Percentiles rank a stretch among this genome's conserved stretches.
phyloP scores from a whole-genome alignment of 2,329 filamentous ascomycete species.

The Tolypocladium guangdongense region DNA sequence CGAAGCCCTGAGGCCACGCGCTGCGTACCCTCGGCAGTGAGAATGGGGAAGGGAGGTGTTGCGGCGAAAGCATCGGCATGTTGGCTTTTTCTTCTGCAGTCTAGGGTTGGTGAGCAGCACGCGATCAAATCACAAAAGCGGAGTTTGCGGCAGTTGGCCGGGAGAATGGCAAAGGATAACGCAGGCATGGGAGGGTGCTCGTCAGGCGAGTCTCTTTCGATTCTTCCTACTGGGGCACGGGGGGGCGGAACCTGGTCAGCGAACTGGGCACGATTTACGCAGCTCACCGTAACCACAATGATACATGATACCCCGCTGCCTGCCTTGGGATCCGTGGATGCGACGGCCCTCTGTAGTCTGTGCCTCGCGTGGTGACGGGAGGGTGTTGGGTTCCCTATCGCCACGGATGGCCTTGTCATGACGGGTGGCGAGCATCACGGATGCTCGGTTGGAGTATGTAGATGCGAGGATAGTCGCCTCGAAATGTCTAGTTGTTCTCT shows the following conservation, averaged over 20 bases:
- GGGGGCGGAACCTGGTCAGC: background rate
- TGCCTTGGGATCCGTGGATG: background rate
- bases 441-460: too few species aligned
- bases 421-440: too few species aligned
- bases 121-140: background rate
- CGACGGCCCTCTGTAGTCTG: background rate
- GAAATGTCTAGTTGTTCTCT: too few species aligned
- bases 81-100: background rate
- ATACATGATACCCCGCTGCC: constrained; percentile 7
- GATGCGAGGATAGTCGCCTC: too few species aligned
- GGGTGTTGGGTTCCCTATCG: too few species aligned
- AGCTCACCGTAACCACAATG: constrained; percentile 2
- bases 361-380: too few species aligned
- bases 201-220: background rate
- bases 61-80: background rate
- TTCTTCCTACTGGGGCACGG: background rate
- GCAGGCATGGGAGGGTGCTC: background rate
- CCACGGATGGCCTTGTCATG: too few species aligned
- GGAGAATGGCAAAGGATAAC: background rate
- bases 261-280: constrained; percentile 1
- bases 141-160: background rate
- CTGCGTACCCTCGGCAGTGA: background rate
- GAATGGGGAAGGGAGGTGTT: background rate
- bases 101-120: background rate
- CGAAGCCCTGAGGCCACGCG: constrained; percentile 55